These are phyloP conservation scores for Achaetomiella virescens DNA, from an alignment of 495 filamentous ascomycete species.

Conservation along the genomic window DNA sequence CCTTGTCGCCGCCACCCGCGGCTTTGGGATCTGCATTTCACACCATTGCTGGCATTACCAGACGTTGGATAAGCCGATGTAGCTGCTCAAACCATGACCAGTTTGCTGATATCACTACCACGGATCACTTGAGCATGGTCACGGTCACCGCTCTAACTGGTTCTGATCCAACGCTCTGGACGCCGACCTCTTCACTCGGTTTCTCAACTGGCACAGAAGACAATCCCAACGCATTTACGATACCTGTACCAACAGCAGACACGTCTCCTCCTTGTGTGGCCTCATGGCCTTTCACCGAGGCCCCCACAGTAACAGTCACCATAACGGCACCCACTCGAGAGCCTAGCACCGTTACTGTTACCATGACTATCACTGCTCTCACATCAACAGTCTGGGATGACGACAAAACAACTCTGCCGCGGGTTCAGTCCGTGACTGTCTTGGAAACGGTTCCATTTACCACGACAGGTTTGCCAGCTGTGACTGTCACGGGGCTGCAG, in stretches of 20 bases:
- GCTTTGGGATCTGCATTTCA: background rate
- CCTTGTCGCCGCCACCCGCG: background rate
- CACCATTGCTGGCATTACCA: background rate
- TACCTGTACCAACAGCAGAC: no score
- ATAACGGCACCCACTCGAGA: no score
- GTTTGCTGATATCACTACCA: background rate
- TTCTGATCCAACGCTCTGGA: background rate
- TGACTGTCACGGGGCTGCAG: constrained; percentile 3
- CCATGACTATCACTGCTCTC: background rate
- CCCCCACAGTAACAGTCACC: no score
- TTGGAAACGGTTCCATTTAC: background rate
- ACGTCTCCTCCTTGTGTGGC: no score
- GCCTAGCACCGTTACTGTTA: background rate
- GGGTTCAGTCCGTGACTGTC: background rate
- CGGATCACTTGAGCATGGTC: background rate
- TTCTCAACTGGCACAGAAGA: background rate
- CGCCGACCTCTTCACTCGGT: background rate
- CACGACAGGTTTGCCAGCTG: background rate
- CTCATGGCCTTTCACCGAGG: no score
- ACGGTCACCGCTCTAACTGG: background rate
- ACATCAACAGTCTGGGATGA: background rate
- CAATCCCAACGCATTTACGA: background rate
- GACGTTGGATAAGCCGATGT: background rate
- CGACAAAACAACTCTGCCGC: no score
- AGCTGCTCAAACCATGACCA: background rate